Conservation (phyloP, 192 early-diverging fungal species). For the Backusella tarrabulga region DNA sequence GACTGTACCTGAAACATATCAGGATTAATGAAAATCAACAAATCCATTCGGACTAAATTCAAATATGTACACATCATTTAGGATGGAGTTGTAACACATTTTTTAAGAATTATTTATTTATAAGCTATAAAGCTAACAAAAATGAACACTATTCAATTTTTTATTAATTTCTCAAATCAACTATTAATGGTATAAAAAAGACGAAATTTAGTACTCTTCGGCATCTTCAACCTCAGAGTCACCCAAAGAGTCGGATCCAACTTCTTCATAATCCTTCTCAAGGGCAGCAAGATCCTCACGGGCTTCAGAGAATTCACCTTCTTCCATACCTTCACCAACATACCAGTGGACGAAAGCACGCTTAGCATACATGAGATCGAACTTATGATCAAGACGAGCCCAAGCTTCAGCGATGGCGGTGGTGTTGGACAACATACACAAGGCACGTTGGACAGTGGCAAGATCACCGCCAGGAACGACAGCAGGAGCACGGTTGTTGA, state of each 20-base stretch:
- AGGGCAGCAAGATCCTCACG: slow-evolving; percentile 96
- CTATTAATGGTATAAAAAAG: not conserved
- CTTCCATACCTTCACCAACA: slow-evolving; percentile 95
- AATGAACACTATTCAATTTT: not conserved
- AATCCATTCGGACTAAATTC: not conserved
- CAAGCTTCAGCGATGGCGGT: slow-evolving; percentile 90
- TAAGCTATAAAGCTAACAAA: not conserved
- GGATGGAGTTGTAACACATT: not conserved
- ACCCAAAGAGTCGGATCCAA: slow-evolving; percentile 88
- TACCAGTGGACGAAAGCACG: slow-evolving; percentile 97
- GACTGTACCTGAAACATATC: not conserved
- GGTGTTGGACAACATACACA: slow-evolving; percentile 88
- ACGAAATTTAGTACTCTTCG: slow-evolving; percentile 33
- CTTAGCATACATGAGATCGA: slow-evolving; percentile 85
- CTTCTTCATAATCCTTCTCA: slow-evolving; percentile 98
- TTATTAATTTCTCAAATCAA: not conserved
- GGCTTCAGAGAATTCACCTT: slow-evolving; percentile 96
- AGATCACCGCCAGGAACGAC: slow-evolving; percentile 79
- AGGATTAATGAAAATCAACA: not conserved
- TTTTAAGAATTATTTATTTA: not conserved
- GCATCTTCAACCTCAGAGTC: slow-evolving; percentile 74
- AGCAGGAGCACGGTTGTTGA: slow-evolving; percentile 33
- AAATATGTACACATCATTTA: not conserved
- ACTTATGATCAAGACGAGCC: slow-evolving; percentile 87
- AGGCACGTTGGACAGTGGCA: slow-evolving; percentile 78